A percentile compares a stretch with the other conserved stretches of the same genome.
Conservation (phyloP, 2,329 filamentous ascomycete species). For the Colletotrichum eleusines region DNA sequence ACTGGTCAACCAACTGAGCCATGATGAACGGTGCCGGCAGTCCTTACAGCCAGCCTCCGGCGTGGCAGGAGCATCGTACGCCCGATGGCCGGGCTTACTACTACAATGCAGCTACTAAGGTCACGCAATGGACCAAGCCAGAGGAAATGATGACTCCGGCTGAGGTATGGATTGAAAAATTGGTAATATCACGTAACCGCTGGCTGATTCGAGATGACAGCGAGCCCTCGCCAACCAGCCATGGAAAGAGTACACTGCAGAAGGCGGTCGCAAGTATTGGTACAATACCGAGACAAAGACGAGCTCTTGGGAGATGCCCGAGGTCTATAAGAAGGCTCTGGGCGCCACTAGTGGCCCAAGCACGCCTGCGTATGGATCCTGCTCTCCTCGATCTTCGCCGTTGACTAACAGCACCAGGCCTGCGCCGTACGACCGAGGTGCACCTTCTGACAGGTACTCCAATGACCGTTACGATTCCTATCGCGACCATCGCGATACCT, state of each 20-base stretch:
- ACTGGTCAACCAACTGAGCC: neutral
- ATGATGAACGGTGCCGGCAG: slow-evolving; percentile 71
- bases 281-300: slow-evolving; percentile 92
- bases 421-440: slow-evolving; percentile 57
- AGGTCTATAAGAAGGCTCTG: slow-evolving; percentile 80
- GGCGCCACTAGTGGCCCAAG: slow-evolving; percentile 65
- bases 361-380: slow-evolving; percentile 56
- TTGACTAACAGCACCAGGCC: slow-evolving; percentile 47
- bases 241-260: slow-evolving; percentile 92
- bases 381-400: neutral
- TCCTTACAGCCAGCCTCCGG: slow-evolving; percentile 60
- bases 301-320: slow-evolving; percentile 96
- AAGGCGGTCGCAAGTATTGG: slow-evolving; percentile 93
- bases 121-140: slow-evolving; percentile 95
- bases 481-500: slow-evolving; percentile 52
- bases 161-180: slow-evolving; percentile 70
- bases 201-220: slow-evolving; percentile 57
- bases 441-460: slow-evolving; percentile 51
- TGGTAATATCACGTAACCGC: slow-evolving; percentile 30
- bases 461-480: slow-evolving; percentile 53
- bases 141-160: slow-evolving; percentile 86
- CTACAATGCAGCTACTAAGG: slow-evolving; percentile 87
- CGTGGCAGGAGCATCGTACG: slow-evolving; percentile 86
- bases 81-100: slow-evolving; percentile 90
- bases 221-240: slow-evolving; percentile 84